Evolutionary conservation across 2,329 filamentous ascomycete species (phyloP).

Genomic region (Alternaria arborescens): DNA sequence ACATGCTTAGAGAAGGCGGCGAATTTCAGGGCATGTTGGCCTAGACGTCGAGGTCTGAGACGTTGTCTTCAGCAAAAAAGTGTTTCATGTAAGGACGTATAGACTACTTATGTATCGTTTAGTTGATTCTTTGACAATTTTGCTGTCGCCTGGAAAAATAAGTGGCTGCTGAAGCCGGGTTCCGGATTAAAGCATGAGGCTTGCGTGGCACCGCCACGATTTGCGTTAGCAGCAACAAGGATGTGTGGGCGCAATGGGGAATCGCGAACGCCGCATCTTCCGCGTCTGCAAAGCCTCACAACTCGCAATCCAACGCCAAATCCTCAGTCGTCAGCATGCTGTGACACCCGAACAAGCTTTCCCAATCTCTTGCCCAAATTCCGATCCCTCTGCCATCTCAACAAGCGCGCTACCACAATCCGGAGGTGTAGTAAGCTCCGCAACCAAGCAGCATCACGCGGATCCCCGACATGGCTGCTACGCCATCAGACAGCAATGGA

Average conservation of each 20-base stretch:
- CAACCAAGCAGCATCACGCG: constrained; percentile 17
- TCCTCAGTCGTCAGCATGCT: constrained; percentile 21
- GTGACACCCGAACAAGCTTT: constrained; percentile 10
- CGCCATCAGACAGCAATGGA: constrained; percentile 33
- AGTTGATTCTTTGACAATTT: neutral
- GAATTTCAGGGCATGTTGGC: constrained; percentile 48
- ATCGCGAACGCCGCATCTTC: constrained; percentile 27
- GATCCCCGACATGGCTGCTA: constrained; percentile 41
- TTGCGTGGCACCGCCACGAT: constrained; percentile 25
- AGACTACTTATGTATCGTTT: neutral
- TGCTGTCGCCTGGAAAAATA: neutral
- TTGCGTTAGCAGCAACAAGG: constrained; percentile 19
- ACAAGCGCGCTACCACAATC: constrained; percentile 2
- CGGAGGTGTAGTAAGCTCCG: constrained; percentile 14
- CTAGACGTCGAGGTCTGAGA: constrained; percentile 4
- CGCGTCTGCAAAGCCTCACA: constrained; percentile 23
- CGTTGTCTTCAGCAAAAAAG: neutral
- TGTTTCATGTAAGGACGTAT: neutral
- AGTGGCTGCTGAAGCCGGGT: constrained; percentile 3
- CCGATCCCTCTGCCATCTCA: neutral
- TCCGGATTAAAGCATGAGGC: constrained; percentile 11
- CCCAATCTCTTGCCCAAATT: neutral
- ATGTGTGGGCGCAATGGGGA: constrained; percentile 26
- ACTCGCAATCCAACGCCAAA: neutral
- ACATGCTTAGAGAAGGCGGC: constrained; percentile 47